Conservation (phyloP, 768 basidiomycete genomes). For the Cystofilobasidium ferigula region DNA sequence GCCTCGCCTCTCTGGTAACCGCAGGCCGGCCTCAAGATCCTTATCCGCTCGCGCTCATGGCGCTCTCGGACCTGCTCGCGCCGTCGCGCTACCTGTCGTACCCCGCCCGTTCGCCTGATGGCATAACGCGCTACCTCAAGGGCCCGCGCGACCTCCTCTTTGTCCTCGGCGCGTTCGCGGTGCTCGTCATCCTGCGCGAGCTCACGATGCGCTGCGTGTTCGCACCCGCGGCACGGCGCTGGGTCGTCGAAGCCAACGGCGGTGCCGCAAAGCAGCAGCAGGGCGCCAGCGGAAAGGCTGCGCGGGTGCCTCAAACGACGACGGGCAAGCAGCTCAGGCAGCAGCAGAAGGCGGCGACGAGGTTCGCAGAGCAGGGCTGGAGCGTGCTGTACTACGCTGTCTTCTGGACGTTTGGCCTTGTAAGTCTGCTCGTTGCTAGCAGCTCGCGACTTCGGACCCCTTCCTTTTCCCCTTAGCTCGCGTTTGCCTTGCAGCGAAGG, state of each 20-base stretch:
- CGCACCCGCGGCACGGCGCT: conserved; percentile 70
- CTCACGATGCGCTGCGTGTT: conserved; percentile 58
- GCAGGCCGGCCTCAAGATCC: not conserved
- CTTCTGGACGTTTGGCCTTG: conserved; percentile 68
- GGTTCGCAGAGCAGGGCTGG: conserved; percentile 97
- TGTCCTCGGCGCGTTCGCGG: conserved; percentile 65
- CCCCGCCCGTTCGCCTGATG: not conserved
- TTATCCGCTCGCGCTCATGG: not conserved
- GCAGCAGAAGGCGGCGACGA: conserved; percentile 52
- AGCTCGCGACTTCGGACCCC: too few species aligned
- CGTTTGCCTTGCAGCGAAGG: too few species aligned
- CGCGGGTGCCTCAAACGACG: conserved; percentile 22
- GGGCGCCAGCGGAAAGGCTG: not conserved
- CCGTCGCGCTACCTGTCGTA: conserved; percentile 1
- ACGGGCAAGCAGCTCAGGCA: conserved; percentile 29
- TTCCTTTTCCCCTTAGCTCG: not conserved
- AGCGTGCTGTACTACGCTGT: conserved; percentile 60
- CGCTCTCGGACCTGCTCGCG: too few species aligned
- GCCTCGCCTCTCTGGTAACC: too few species aligned
- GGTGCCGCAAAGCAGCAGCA: not conserved
- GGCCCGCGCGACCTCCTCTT: conserved; percentile 67
- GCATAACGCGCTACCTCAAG: conserved; percentile 47
- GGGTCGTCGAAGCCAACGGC: conserved; percentile 41
- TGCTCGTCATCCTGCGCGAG: conserved; percentile 82
- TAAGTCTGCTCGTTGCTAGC: conserved; percentile 43